These are phyloP conservation scores for Arthrobotrys conoides DNA, from an alignment of 2,329 filamentous ascomycete species.

Conservation along the genomic window DNA sequence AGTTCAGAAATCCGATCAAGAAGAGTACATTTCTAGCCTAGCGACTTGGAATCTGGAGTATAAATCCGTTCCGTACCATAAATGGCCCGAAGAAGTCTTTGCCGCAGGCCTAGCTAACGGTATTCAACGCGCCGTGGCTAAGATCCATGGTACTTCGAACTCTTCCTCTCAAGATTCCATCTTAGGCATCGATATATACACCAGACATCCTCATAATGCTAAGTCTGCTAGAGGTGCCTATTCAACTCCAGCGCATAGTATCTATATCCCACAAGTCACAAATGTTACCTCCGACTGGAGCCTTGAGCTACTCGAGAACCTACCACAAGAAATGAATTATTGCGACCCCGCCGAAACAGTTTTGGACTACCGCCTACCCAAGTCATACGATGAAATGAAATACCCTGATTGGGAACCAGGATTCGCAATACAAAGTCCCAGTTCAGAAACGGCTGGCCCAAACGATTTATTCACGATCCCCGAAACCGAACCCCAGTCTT, in stretches of 20 bases:
- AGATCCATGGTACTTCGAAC: not conserved
- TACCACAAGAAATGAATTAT: not conserved
- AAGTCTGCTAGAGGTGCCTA: not conserved
- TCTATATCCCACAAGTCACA: not conserved
- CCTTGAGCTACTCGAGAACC: not conserved
- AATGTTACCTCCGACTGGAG: not conserved
- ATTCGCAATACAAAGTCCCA: not conserved
- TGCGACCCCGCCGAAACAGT: not conserved
- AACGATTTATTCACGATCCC: not conserved
- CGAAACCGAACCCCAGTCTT: not conserved
- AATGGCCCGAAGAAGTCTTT: conserved; percentile 3
- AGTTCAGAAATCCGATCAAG: not conserved
- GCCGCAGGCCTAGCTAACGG: not conserved
- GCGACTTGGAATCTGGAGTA: conserved; percentile 8
- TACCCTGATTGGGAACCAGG: not conserved
- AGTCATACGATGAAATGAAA: not conserved
- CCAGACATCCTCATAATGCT: too few species aligned
- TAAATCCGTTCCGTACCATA: conserved; percentile 8
- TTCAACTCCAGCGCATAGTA: not conserved
- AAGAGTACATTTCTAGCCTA: not conserved
- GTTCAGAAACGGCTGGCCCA: not conserved
- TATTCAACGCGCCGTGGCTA: not conserved
- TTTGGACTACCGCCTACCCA: not conserved
- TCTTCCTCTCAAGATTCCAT: not conserved
- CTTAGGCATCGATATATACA: not conserved